Percentiles rank a stretch among this genome's conserved stretches.
These are phyloP conservation scores for Trichosanthes truncata DNA, from an alignment of 306 rosid species.

Conservation along the genomic window DNA sequence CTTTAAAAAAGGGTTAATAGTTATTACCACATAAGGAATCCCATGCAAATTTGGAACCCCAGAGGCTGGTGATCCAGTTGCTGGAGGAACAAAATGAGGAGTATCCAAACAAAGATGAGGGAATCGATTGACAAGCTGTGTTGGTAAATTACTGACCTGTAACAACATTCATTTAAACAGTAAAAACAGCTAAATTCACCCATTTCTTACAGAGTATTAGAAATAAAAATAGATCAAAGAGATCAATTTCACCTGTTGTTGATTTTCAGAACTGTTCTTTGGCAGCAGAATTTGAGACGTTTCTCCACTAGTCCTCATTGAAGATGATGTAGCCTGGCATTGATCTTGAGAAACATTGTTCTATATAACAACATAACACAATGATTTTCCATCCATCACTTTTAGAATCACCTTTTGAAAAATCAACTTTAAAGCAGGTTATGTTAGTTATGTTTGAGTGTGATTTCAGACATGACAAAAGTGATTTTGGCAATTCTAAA, in stretches of 20 bases:
- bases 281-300: background rate
- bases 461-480: too few species aligned
- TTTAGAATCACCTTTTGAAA: too few species aligned
- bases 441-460: too few species aligned
- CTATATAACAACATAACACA: background rate
- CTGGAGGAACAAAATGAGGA: slow-evolving; percentile 6
- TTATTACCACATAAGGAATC: background rate
- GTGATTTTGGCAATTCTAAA: too few species aligned
- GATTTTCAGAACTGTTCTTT: background rate
- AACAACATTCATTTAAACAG: background rate
- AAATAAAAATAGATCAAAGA: background rate
- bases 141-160: slow-evolving; percentile 1
- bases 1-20: background rate
- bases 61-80: background rate
- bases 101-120: slow-evolving; percentile 31
- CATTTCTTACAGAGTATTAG: background rate
- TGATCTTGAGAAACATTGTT: slow-evolving; percentile 1
- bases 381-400: too few species aligned
- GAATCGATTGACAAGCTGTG: slow-evolving; percentile 22
- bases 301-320: background rate
- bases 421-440: too few species aligned
- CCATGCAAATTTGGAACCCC: background rate
- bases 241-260: background rate
- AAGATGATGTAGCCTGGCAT: background rate
- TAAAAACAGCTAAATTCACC: background rate